phyloP scores from a whole-genome alignment of 2,329 filamentous ascomycete species.

The Colletotrichum tropicale region DNA sequence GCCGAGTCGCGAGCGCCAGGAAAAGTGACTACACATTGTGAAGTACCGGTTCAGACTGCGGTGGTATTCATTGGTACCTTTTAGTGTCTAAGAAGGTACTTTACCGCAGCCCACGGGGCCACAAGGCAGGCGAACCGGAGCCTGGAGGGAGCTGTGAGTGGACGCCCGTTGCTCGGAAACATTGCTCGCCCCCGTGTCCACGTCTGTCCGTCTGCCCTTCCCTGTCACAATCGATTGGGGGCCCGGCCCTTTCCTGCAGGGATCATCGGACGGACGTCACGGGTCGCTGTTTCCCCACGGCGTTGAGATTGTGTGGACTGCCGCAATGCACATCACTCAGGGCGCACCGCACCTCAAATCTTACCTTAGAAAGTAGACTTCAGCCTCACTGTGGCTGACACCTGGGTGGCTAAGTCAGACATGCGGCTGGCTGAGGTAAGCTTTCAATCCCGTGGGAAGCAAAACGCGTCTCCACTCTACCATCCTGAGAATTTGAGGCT shows the following conservation, averaged over 20 bases:
- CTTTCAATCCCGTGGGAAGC: not conserved
- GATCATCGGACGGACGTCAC: conserved; percentile 13
- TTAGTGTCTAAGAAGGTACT: not conserved
- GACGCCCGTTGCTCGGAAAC: conserved; percentile 20
- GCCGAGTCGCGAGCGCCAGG: not conserved
- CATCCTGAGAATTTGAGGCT: not conserved
- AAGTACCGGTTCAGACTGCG: not conserved
- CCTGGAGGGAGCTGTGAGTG: not conserved
- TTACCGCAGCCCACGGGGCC: not conserved
- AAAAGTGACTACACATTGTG: not conserved
- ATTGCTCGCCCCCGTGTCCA: not conserved
- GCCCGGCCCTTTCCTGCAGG: conserved; percentile 1
- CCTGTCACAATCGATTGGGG: conserved; percentile 12
- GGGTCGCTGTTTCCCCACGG: conserved; percentile 1
- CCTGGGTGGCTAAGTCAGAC: not conserved
- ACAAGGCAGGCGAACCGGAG: not conserved
- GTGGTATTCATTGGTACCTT: not conserved
- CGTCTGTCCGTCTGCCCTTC: not conserved
- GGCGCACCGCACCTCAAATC: not conserved
- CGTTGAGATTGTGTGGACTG: not conserved
- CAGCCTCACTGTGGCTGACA: not conserved
- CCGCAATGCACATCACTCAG: not conserved
- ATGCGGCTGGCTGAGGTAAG: not conserved
- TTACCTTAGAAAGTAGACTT: not conserved
- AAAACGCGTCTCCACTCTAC: not conserved